Conservation (phyloP, 352 stramenopile genomes). For the Elongisporangium undulatum region DNA sequence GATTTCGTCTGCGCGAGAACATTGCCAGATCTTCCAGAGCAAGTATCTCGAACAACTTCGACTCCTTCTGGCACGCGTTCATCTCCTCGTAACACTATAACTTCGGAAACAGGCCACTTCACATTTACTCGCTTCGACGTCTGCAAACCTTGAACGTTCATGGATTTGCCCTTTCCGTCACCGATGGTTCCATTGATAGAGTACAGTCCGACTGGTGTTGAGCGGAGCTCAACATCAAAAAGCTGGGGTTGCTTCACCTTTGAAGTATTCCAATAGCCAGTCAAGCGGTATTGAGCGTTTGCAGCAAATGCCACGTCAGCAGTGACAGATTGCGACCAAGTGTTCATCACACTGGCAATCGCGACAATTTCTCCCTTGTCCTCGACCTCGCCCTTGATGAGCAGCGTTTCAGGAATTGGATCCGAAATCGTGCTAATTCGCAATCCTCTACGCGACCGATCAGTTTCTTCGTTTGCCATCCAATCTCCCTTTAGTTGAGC, state of each 20-base stretch:
- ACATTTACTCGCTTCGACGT: conserved; percentile 49
- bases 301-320: conserved; percentile 4
- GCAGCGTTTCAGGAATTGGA: conserved; percentile 35
- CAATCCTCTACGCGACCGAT: conserved; percentile 57
- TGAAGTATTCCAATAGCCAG: conserved; percentile 67
- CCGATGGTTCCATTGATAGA: conserved; percentile 64
- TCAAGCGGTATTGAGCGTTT: conserved; percentile 35
- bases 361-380: conserved; percentile 70
- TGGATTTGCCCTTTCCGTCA: conserved; percentile 47
- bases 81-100: conserved; percentile 73
- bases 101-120: conserved; percentile 71
- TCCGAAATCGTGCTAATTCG: conserved; percentile 62
- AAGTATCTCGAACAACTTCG: conserved; percentile 65
- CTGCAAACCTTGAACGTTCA: conserved; percentile 57
- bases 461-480: conserved; percentile 71
- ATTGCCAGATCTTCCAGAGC: conserved; percentile 66
- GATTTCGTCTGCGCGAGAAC: conserved; percentile 69
- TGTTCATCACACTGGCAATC: conserved; percentile 36
- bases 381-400: conserved; percentile 62
- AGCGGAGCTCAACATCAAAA: conserved; percentile 69
- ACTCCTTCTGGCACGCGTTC: conserved; percentile 67
- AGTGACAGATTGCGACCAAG: conserved; percentile 36
- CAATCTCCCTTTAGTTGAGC: conserved; percentile 57
- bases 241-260: conserved; percentile 73
- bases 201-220: conserved; percentile 28